Percentiles rank a stretch among this genome's conserved stretches.
Evolutionary conservation across 768 basidiomycete species (phyloP).

Genomic region (Termitomyces sp.): DNA sequence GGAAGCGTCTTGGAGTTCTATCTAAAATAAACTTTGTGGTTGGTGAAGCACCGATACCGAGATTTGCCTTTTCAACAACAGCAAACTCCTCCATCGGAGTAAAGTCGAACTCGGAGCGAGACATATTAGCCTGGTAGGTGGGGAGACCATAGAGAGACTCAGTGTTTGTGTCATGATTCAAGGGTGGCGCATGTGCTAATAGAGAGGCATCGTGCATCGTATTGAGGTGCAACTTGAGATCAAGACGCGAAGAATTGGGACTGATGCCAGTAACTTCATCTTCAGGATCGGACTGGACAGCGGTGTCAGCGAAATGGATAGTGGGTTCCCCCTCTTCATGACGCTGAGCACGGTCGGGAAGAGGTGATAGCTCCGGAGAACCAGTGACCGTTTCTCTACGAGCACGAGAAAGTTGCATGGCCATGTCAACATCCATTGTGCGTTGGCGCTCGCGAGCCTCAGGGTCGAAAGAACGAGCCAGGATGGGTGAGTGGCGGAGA

Average conservation of each 20-base stretch:
- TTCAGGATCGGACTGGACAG: conserved; percentile 11
- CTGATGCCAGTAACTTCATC: conserved; percentile 12
- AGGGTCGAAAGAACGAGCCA: conserved; percentile 58
- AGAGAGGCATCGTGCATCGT: conserved; percentile 45
- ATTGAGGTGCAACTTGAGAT: conserved; percentile 32
- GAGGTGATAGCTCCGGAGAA: conserved; percentile 26
- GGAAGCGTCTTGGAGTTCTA: conserved; percentile 5
- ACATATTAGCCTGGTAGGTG: conserved; percentile 59
- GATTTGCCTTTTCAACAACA: conserved; percentile 52
- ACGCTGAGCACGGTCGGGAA: conserved; percentile 8
- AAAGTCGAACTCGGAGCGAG: conserved; percentile 67
- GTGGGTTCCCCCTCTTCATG: conserved; percentile 33
- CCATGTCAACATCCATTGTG: conserved; percentile 93
- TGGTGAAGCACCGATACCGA: conserved; percentile 64
- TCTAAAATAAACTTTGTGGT: conserved; percentile 32
- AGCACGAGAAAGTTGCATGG: conserved; percentile 69
- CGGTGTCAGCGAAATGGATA: conserved; percentile 15
- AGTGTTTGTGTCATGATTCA: conserved; percentile 14
- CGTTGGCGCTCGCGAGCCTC: conserved; percentile 82
- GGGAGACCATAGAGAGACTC: conserved; percentile 45
- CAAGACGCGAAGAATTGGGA: conserved; percentile 21
- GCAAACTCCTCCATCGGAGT: conserved; percentile 73
- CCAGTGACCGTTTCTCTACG: conserved; percentile 53
- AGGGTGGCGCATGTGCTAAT: conserved; percentile 23
- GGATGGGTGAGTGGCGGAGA: conserved; percentile 55